Evolutionary conservation across 148 eudicot species (phyloP).

Genomic region (Bassia scoparia): DNA sequence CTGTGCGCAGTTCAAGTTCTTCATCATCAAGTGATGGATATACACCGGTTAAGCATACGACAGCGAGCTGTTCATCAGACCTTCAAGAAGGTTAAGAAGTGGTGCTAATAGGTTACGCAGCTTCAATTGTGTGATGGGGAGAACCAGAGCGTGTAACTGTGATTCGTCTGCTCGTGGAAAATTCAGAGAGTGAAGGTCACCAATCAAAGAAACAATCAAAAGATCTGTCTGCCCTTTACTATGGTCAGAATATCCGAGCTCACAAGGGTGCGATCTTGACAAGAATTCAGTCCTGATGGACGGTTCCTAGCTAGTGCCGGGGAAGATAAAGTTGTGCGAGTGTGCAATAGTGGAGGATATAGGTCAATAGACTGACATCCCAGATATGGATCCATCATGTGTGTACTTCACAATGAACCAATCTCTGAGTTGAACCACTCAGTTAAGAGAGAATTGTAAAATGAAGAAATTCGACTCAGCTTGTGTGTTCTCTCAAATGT

Average conservation of each 20-base stretch:
- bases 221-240: conserved; percentile 75
- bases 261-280: conserved; percentile 79
- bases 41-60: conserved; percentile 21
- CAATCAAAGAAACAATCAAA: conserved; percentile 54
- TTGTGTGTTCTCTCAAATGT: conserved; percentile 87
- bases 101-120: conserved; percentile 53
- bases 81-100: conserved; percentile 42
- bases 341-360: conserved; percentile 80
- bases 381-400: conserved; percentile 69
- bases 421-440: conserved; percentile 55
- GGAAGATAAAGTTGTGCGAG: conserved; percentile 73
- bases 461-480: conserved; percentile 63
- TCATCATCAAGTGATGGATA: conserved; percentile 31
- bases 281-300: conserved; percentile 83
- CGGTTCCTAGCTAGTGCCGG: conserved; percentile 80
- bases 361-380: conserved; percentile 62
- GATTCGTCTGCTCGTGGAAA: conserved; percentile 30
- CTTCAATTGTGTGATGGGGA: conserved; percentile 41
- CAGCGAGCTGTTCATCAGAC: conserved; percentile 20
- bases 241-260: conserved; percentile 73
- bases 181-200: conserved; percentile 63
- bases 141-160: conserved; percentile 28
- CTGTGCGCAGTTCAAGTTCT: conserved; percentile 28
- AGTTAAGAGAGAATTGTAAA: conserved; percentile 40
- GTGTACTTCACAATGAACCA: conserved; percentile 70